phyloP scores from a whole-genome alignment of 2,329 filamentous ascomycete genomes.

The Diatrype stigma region DNA sequence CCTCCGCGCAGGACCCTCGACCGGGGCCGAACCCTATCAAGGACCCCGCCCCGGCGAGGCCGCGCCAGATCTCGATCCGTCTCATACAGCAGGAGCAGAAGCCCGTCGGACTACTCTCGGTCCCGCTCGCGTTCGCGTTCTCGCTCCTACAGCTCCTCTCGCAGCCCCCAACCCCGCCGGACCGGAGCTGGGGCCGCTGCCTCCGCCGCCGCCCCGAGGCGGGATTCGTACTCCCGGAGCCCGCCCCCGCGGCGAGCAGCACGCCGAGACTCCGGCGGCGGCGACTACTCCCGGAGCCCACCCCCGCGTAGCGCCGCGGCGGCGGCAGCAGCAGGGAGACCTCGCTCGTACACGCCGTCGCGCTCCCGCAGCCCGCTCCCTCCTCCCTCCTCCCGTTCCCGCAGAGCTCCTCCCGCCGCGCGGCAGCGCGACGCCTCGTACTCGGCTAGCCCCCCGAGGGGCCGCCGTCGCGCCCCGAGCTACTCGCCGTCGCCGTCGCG shows the following conservation, averaged over 20 bases:
- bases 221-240: conserved; percentile 20
- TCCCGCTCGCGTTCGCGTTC: conserved; percentile 36
- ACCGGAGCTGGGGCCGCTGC: conserved; percentile 5
- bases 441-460: conserved; percentile 12
- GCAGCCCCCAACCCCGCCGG: conserved; percentile 20
- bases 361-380: conserved; percentile 20
- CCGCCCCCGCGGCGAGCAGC: conserved; percentile 13
- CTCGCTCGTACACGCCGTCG: conserved; percentile 20
- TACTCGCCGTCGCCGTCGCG: conserved; percentile 13
- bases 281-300: conserved; percentile 18
- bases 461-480: conserved; percentile 11
- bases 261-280: conserved; percentile 18
- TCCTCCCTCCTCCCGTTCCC: conserved; percentile 3
- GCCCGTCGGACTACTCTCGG: conserved; percentile 37
- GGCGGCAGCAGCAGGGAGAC: conserved; percentile 17
- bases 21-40: conserved; percentile 33
- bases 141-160: conserved; percentile 25
- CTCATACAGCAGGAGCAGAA: conserved; percentile 23
- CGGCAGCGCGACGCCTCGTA: conserved; percentile 9
- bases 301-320: conserved; percentile 11
- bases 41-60: conserved; percentile 27
- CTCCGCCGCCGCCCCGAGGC: conserved; percentile 2
- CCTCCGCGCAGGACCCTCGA: conserved; percentile 31
- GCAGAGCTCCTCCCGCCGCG: conserved; percentile 12
- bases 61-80: conserved; percentile 29